Evolutionary conservation across 2,329 filamentous ascomycete species (phyloP), one percentile per base, ranked within the genome.

Genomic region (Penicillium brasilianum): DNA sequence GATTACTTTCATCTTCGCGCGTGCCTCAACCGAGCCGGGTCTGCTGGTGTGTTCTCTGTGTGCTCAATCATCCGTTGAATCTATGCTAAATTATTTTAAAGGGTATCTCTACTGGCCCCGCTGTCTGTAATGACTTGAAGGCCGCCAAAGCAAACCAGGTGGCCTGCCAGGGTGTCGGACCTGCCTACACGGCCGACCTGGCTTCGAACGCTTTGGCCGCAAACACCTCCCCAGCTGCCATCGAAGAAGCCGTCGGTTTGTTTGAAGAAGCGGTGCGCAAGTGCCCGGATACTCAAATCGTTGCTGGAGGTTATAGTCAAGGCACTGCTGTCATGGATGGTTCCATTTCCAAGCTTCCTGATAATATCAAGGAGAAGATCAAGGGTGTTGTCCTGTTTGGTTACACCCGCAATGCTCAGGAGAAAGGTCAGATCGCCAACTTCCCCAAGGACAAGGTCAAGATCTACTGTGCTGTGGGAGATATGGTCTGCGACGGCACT

Each of bases 401-500:
- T 22, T 77, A 82, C 59, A 82, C 81, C 13, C 76, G 80, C 58
- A 77, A 77, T 39, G 58, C 63, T 58, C 70, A 77, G 65, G 78
- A 81, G 61, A 69, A 71, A 18, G 72, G 74, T 41, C 74, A 75
- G 58, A 80, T 81, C 41, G 72, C 76, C 3, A 72, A 74, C 41
- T 81, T 79, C 65, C 75, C 77, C n/a, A 66, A 73, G 51, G 75
- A 75, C 4, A 81, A 82, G 70, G 75, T 75, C 25, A 75, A 81
- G 63, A 80, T 83, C 16, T 78, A 55, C 53, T 65, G 63, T 22
- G 61, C 63, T 8, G 9, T 53, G 22, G 82, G 80, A 0, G 83
- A 85, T 61, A 61, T 79, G 49, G 83, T 85, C 16, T 85, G 83
- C 64, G 58, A 71, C 1, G 80, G 82, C 22, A 80, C 78, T 3